Evolutionary conservation across 306 rosid genomes (phyloP), one percentile per base, ranked within the genome.

Genomic region (Acmispon strigosus): DNA sequence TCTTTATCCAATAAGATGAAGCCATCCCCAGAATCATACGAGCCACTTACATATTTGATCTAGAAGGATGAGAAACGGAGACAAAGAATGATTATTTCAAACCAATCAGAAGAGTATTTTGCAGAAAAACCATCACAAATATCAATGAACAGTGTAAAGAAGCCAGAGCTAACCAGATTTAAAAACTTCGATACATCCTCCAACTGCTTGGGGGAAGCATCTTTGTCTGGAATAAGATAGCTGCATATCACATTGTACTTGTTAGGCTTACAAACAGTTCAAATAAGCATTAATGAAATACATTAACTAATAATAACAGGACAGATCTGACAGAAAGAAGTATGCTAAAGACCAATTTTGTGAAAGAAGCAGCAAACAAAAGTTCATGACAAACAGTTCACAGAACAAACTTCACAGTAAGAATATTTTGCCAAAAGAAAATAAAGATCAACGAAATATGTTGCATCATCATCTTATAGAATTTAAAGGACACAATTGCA

Each of bases 31-130:
- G 90, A 82, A 78, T 94, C 96, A 66, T 94, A 94, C 11, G 97
- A 74, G 65, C 99, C 99, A 53, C 92, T 83, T 27, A 91, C 96
- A 77, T 94, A 91, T 82, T 86, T 87, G 78, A 94, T 80, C 99
- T 94, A 61, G 57, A 77, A 50, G 55, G 57, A 82, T 34, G 3
- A 71, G 66, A 58, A 52, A 11, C 18, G 15, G 3, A 41, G 52
- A 29, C 37, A 45, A 72, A 49, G 16, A 75, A 51, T 53, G 44
- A 68, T 62, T 13, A 69, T 52, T 52, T 16, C 39, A 63, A 34
- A 32, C 37, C 22, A 67, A 67, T 72, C 50, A 48, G 49, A 72
- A 42, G 42, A 41, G 29, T 24, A 32, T 1, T 16, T 42, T 14
- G 18, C 12, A 73, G 22, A 74, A 8, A 14, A 43, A 57, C 12